A percentile compares a stretch with the other conserved stretches of the same genome.
phyloP scores from a whole-genome alignment of 164 flowering plant genomes.

The Annona squamosa region DNA sequence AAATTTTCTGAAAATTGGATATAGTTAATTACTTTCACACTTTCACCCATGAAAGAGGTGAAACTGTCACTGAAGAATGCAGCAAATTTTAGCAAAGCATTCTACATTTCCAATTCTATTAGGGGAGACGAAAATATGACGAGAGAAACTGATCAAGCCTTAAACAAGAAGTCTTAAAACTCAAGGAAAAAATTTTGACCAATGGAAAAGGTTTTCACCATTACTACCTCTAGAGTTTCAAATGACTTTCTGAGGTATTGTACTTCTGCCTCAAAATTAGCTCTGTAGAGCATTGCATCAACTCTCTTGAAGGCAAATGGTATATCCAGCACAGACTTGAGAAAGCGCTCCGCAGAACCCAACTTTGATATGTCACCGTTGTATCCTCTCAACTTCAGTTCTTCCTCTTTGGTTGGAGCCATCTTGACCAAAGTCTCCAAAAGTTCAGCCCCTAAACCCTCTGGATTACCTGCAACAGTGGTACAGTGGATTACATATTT shows the following conservation, averaged over 20 bases:
- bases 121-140: not conserved
- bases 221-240: slow-evolving; percentile 80
- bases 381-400: slow-evolving; percentile 76
- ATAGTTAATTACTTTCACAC: too few relatives aligned
- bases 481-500: slow-evolving; percentile 7
- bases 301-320: slow-evolving; percentile 96
- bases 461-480: slow-evolving; percentile 59
- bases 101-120: not conserved
- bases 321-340: slow-evolving; percentile 72
- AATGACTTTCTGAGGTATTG: slow-evolving; percentile 73
- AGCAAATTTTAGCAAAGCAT: not conserved
- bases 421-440: slow-evolving; percentile 91
- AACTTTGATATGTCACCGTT: slow-evolving; percentile 67
- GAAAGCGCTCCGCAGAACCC: slow-evolving; percentile 93
- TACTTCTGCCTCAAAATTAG: slow-evolving; percentile 85
- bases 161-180: not conserved
- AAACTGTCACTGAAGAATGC: not conserved
- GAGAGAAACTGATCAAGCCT: not conserved
- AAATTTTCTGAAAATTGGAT: too few relatives aligned
- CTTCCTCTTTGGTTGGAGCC: slow-evolving; percentile 99
- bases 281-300: slow-evolving; percentile 91
- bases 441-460: slow-evolving; percentile 79
- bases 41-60: too few relatives aligned
- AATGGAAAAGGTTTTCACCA: slow-evolving; percentile 2
- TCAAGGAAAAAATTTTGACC: not conserved